Conservation (phyloP, 805 yeast species). For the Tetrapisispora pingtungensis region DNA sequence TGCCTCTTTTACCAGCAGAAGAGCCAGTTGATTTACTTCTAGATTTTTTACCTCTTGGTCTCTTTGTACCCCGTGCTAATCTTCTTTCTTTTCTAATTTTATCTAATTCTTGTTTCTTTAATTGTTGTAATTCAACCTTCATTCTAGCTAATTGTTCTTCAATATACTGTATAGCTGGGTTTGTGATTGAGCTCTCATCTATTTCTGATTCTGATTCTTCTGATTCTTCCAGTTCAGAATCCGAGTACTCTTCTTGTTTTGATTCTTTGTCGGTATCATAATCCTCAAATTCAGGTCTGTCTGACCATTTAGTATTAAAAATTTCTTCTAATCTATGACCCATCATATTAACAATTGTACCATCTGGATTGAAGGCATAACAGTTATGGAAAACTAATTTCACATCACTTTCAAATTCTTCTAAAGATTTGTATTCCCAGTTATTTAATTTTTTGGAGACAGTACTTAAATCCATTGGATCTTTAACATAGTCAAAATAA, state of each 20-base stretch:
- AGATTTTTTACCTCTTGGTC: conserved; percentile 17
- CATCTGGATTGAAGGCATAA: conserved; percentile 88
- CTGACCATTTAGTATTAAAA: conserved; percentile 82
- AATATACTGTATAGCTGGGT: conserved; percentile 82
- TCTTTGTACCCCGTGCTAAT: conserved; percentile 26
- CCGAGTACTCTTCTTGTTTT: conserved; percentile 29
- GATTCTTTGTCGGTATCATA: conserved; percentile 37
- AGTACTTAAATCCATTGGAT: conserved; percentile 93
- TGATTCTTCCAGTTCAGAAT: conserved; percentile 24
- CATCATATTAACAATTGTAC: conserved; percentile 93
- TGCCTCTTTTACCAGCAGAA: conserved; percentile 8
- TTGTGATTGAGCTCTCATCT: conserved; percentile 55
- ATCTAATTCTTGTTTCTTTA: conserved; percentile 69
- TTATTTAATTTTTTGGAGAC: conserved; percentile 69
- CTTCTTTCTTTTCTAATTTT: conserved; percentile 53
- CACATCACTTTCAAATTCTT: conserved; percentile 76
- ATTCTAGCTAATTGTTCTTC: conserved; percentile 80
- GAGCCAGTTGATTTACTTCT: conserved; percentile 35
- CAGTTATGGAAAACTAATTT: conserved; percentile 81
- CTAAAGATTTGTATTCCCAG: conserved; percentile 82
- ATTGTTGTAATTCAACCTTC: conserved; percentile 72
- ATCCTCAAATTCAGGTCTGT: conserved; percentile 63
- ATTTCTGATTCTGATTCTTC: conserved; percentile 34
- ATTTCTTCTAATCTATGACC: conserved; percentile 84
- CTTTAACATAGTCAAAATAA: conserved; percentile 73